Evolutionary conservation across 2,329 filamentous ascomycete species (phyloP).

Genomic region (Exophiala spinifera): DNA sequence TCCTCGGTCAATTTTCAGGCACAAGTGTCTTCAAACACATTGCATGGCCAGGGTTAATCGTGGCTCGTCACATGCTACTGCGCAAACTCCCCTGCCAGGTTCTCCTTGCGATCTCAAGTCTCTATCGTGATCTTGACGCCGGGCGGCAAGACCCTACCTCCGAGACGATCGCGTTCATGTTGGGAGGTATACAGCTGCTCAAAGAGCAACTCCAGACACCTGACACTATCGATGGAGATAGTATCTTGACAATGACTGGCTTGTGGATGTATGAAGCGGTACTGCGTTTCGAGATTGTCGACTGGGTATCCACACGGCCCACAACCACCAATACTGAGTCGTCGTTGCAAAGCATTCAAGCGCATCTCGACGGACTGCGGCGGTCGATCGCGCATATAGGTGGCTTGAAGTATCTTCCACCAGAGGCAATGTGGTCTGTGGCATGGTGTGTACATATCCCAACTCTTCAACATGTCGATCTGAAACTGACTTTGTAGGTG

Average conservation of each 20-base stretch:
- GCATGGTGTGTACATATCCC: slow-evolving; percentile 5
- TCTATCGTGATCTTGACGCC: slow-evolving; percentile 5
- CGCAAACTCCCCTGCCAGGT: slow-evolving; percentile 4
- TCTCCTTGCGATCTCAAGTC: slow-evolving; percentile 9
- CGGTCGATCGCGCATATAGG: slow-evolving; percentile 6
- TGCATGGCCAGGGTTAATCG: slow-evolving; percentile 1
- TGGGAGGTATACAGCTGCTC: slow-evolving; percentile 9
- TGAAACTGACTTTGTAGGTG: slow-evolving; percentile 5
- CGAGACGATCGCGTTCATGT: slow-evolving; percentile 4
- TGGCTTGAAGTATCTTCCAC: slow-evolving; percentile 5
- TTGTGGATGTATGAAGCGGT: slow-evolving; percentile 14
- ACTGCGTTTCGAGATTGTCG: slow-evolving; percentile 1
- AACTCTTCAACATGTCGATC: not conserved
- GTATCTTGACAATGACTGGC: slow-evolving; percentile 7
- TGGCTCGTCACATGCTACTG: slow-evolving; percentile 6
- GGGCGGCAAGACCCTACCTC: slow-evolving; percentile 6
- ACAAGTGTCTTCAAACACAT: slow-evolving; percentile 3
- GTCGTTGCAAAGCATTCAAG: slow-evolving; percentile 5
- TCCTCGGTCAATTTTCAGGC: slow-evolving; percentile 7
- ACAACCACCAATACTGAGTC: not conserved
- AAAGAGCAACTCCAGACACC: slow-evolving; percentile 9
- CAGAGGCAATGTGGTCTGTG: slow-evolving; percentile 10
- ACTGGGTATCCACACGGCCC: not conserved
- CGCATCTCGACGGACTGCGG: slow-evolving; percentile 11
- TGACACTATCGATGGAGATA: slow-evolving; percentile 5